A percentile compares a stretch with the other conserved stretches of the same genome.
Evolutionary conservation across 495 filamentous ascomycete genomes (phyloP).

Genomic region (Cercophora scortea): DNA sequence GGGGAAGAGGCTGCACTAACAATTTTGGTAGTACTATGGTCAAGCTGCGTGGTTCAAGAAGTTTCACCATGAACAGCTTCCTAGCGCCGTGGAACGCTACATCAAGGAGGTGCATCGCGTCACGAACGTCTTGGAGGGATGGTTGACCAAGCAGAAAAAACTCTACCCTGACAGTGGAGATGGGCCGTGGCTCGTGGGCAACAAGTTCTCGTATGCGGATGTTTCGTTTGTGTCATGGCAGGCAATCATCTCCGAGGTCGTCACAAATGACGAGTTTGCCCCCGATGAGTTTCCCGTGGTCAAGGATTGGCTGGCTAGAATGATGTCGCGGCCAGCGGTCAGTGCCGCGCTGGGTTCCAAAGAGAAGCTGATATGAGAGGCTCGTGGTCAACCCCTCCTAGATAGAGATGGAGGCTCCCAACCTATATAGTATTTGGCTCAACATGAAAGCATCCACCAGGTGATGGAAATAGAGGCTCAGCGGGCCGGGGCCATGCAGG

Average conservation of each 20-base stretch:
- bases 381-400: no score
- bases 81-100: slow-evolving; percentile 48
- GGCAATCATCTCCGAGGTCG: slow-evolving; percentile 7
- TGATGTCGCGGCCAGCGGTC: no score
- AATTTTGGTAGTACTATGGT: slow-evolving; percentile 42
- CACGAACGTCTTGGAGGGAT: slow-evolving; percentile 46
- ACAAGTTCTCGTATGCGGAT: slow-evolving; percentile 52
- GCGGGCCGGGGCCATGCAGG: no score
- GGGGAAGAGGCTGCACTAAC: no score
- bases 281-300: slow-evolving; percentile 23
- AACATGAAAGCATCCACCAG: no score
- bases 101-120: slow-evolving; percentile 53
- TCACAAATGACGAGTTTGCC: slow-evolving; percentile 10
- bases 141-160: slow-evolving; percentile 39
- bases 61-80: slow-evolving; percentile 49
- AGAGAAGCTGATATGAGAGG: no score
- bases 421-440: no score
- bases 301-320: slow-evolving; percentile 27
- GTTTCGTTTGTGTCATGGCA: slow-evolving; percentile 53
- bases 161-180: slow-evolving; percentile 1
- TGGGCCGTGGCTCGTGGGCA: slow-evolving; percentile 49
- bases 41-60: slow-evolving; percentile 42
- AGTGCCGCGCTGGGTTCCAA: no score
- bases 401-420: no score
- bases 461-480: no score